phyloP scores from a whole-genome alignment of 495 filamentous ascomycete species.

The Penicillium fimorum region DNA sequence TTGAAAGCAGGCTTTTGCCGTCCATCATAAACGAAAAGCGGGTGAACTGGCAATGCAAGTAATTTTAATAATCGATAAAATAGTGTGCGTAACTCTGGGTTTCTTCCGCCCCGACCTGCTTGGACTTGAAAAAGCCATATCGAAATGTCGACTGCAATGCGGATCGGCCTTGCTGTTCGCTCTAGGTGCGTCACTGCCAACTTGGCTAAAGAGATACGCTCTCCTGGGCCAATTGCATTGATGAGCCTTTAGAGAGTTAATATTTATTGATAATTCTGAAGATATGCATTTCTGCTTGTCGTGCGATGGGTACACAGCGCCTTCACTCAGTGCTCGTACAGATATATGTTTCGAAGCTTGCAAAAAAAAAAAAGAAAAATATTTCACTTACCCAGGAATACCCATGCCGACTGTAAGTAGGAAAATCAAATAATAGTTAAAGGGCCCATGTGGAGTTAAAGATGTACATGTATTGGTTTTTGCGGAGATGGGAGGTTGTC shows the following conservation, averaged over 20 bases:
- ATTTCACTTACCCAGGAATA: constrained; percentile 45
- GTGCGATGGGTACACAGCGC: not conserved
- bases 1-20: constrained; percentile 89
- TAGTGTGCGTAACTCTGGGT: constrained; percentile 87
- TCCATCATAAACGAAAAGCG: constrained; percentile 96
- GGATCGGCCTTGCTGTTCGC: constrained; percentile 65
- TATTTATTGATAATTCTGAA: not conserved
- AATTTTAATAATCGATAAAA: constrained; percentile 90
- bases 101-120: constrained; percentile 79
- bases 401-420: constrained; percentile 31
- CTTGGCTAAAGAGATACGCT: constrained; percentile 79
- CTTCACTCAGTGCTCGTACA: not conserved
- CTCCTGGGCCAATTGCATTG: constrained; percentile 78
- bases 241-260: constrained; percentile 64
- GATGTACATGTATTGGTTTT: constrained; percentile 1
- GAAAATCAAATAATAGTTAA: not conserved
- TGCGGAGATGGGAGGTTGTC: constrained; percentile 22
- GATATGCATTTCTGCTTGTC: not conserved
- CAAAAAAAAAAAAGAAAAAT: not conserved
- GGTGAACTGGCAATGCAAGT: constrained; percentile 73
- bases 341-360: constrained; percentile 16
- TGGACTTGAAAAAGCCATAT: constrained; percentile 98
- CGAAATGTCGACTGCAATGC: constrained; percentile 89
- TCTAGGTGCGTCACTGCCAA: constrained; percentile 75
- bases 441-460: constrained; percentile 15